phyloP scores from a whole-genome alignment of 768 basidiomycete genomes.

The Tulasnella sp. region DNA sequence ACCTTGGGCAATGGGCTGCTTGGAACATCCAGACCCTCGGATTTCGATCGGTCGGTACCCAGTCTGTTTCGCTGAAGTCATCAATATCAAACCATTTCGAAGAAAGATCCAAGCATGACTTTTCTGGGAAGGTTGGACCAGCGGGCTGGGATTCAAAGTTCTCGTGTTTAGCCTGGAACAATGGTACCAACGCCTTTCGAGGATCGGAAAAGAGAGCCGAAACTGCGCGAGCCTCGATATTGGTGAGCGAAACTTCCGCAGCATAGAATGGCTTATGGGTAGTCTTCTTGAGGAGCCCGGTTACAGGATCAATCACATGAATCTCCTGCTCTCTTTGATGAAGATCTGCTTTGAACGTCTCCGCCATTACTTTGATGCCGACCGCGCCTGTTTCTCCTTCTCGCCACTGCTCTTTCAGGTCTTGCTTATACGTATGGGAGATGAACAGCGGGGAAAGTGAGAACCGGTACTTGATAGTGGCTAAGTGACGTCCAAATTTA shows the following conservation, averaged over 20 bases:
- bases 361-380: constrained; percentile 73
- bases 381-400: constrained; percentile 67
- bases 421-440: constrained; percentile 77
- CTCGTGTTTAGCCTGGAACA: constrained; percentile 10
- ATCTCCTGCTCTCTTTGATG: constrained; percentile 85
- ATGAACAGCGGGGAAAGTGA: constrained; percentile 65
- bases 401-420: constrained; percentile 65
- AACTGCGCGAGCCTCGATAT: constrained; percentile 62
- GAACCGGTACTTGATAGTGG: constrained; percentile 84
- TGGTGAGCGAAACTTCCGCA: constrained; percentile 68
- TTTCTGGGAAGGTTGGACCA: not conserved
- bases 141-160: constrained; percentile 24
- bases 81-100: constrained; percentile 58
- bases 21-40: constrained; percentile 60
- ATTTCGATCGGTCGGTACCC: constrained; percentile 36
- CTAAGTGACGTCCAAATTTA: constrained; percentile 78
- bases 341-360: constrained; percentile 74
- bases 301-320: constrained; percentile 40
- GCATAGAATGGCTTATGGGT: constrained; percentile 78
- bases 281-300: constrained; percentile 37
- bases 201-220: constrained; percentile 67
- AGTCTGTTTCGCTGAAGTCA: constrained; percentile 74
- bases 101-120: not conserved
- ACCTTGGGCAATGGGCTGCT: constrained; percentile 62
- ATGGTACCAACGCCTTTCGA: constrained; percentile 40